Percentiles rank a stretch among this genome's conserved stretches.
Evolutionary conservation across 1,284 basidiomycete species (phyloP).

Genomic region (Leccinum pallidistipes): DNA sequence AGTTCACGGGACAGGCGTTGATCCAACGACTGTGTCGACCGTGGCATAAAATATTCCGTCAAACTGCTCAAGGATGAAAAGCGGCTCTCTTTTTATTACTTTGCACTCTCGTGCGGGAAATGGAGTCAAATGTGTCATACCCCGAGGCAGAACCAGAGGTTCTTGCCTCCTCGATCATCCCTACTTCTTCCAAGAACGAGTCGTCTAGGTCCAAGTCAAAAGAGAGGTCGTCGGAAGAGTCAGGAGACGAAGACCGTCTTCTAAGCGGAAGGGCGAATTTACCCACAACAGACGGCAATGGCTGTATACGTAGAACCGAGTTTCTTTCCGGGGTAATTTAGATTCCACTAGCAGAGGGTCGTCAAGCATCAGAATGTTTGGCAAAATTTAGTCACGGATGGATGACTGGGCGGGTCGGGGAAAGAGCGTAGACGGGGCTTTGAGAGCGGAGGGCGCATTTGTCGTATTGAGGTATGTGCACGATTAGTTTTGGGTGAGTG

Average conservation of each 20-base stretch:
- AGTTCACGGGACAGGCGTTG: conserved; percentile 23
- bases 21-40: conserved; percentile 19
- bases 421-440: conserved; percentile 15
- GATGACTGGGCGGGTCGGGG: background rate
- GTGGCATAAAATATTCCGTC: conserved; percentile 13
- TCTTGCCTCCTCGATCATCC: conserved; percentile 26
- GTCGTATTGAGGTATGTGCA: background rate
- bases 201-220: conserved; percentile 32
- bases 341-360: conserved; percentile 2
- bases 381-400: conserved; percentile 6
- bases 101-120: conserved; percentile 17
- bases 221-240: conserved; percentile 27
- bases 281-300: background rate
- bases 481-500: background rate
- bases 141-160: conserved; percentile 10
- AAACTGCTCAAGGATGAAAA: conserved; percentile 18
- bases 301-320: conserved; percentile 4
- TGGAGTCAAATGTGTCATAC: conserved; percentile 17
- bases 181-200: conserved; percentile 34
- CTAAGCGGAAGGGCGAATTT: background rate
- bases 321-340: background rate
- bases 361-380: conserved; percentile 16
- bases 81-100: conserved; percentile 7
- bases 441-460: conserved; percentile 16
- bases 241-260: conserved; percentile 16